A percentile compares a stretch with the other conserved stretches of the same genome.
Evolutionary conservation across 1,139 yeast species (phyloP).

Genomic region (Ashbya aceris): DNA sequence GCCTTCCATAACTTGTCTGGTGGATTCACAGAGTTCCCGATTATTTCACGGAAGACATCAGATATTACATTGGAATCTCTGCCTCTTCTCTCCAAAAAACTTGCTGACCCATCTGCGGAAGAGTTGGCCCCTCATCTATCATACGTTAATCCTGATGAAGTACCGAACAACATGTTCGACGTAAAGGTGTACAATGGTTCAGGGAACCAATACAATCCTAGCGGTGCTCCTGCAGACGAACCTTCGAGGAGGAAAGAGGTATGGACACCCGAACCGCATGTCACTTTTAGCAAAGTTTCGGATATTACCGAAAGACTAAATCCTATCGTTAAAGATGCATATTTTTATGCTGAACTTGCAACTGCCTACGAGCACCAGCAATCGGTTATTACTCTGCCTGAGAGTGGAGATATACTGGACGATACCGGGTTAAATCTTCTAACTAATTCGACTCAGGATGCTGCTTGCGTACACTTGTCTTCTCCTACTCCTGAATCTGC

Average conservation of each 20-base stretch:
- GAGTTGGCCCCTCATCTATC: slow-evolving; percentile 10
- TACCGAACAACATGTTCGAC: slow-evolving; percentile 31
- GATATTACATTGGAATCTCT: slow-evolving; percentile 10
- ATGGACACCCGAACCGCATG: slow-evolving; percentile 34
- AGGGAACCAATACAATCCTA: background rate
- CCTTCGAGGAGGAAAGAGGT: slow-evolving; percentile 11
- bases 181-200: slow-evolving; percentile 32
- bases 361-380: background rate
- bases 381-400: background rate
- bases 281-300: slow-evolving; percentile 10
- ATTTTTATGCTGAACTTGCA: slow-evolving; percentile 11
- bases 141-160: slow-evolving; percentile 14
- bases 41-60: slow-evolving; percentile 4
- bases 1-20: slow-evolving; percentile 35
- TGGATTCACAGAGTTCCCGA: slow-evolving; percentile 23
- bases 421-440: background rate
- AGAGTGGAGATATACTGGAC: background rate
- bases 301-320: slow-evolving; percentile 15
- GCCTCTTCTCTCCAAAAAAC: slow-evolving; percentile 18
- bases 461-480: background rate
- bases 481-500: background rate
- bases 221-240: background rate
- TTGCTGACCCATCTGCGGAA: slow-evolving; percentile 12
- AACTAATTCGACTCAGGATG: background rate
- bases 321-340: slow-evolving; percentile 22